These are phyloP conservation scores for Bauhinia variegata DNA, from an alignment of 306 rosid species.

Conservation along the genomic window DNA sequence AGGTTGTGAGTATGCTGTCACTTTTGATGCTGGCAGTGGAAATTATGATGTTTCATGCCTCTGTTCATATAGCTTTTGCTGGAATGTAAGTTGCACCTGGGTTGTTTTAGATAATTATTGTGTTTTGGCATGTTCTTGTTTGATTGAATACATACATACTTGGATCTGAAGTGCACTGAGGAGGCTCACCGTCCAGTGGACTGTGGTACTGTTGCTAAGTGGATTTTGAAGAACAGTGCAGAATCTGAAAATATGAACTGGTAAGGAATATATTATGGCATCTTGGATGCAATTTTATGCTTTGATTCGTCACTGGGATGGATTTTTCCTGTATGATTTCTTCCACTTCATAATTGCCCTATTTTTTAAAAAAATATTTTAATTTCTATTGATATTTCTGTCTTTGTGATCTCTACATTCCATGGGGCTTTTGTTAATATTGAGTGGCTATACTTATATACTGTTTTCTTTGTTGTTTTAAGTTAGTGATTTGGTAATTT, in stretches of 20 bases:
- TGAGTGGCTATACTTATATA: conserved; percentile 1
- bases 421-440: not conserved
- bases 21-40: conserved; percentile 60
- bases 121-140: conserved; percentile 7
- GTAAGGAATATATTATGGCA: conserved; percentile 35
- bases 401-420: not conserved
- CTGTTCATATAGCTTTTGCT: conserved; percentile 73
- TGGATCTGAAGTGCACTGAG: conserved; percentile 59
- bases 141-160: conserved; percentile 21
- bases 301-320: conserved; percentile 1
- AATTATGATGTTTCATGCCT: conserved; percentile 69
- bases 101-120: conserved; percentile 23
- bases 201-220: conserved; percentile 70
- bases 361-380: too few relatives aligned
- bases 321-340: not conserved
- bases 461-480: not conserved
- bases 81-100: conserved; percentile 57
- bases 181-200: conserved; percentile 93
- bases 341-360: not conserved
- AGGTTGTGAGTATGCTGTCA: conserved; percentile 71
- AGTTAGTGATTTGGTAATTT: not conserved
- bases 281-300: conserved; percentile 21
- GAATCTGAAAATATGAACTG: conserved; percentile 84
- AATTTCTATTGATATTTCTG: conserved; percentile 6
- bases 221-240: conserved; percentile 72